A percentile compares a stretch with the other conserved stretches of the same genome.
Evolutionary conservation across 1,284 basidiomycete species (phyloP).

Genomic region (Peniophora sp.): DNA sequence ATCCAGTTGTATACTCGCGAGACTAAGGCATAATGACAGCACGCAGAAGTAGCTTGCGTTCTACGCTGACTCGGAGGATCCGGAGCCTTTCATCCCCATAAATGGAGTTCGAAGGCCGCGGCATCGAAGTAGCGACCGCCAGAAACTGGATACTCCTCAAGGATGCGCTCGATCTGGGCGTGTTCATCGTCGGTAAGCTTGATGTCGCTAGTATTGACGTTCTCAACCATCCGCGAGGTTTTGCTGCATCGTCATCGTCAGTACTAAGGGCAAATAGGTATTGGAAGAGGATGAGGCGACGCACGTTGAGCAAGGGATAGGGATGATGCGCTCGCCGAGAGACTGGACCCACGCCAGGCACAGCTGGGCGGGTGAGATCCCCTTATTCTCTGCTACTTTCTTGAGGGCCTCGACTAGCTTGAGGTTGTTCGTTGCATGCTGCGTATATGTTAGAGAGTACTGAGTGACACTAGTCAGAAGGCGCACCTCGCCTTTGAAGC

Average conservation of each 20-base stretch:
- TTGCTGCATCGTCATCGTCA: slow-evolving; percentile 12
- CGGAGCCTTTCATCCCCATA: neutral
- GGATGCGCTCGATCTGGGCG: slow-evolving; percentile 23
- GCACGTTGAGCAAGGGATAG: slow-evolving; percentile 47
- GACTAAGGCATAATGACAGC: no score
- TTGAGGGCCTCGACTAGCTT: slow-evolving; percentile 41
- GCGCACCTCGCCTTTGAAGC: slow-evolving; percentile 25
- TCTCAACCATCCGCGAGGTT: slow-evolving; percentile 35
- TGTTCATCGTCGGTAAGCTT: slow-evolving; percentile 31
- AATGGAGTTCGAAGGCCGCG: neutral
- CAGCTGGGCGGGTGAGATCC: slow-evolving; percentile 47
- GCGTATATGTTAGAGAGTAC: neutral
- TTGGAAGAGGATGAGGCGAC: no score
- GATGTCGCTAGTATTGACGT: slow-evolving; percentile 33
- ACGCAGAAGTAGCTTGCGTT: no score
- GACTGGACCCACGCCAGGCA: slow-evolving; percentile 53
- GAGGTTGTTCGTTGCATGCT: slow-evolving; percentile 48
- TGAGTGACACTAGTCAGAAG: neutral
- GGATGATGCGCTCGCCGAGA: slow-evolving; percentile 39
- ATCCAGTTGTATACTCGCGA: no score
- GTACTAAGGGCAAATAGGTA: no score
- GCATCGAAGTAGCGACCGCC: neutral
- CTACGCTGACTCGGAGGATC: no score
- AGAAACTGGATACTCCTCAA: neutral
- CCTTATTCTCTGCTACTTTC: slow-evolving; percentile 39